Percentiles rank a stretch among this genome's conserved stretches.
These are phyloP conservation scores for Dovyalis caffra DNA, from an alignment of 345 rosid species.

Conservation along the genomic window DNA sequence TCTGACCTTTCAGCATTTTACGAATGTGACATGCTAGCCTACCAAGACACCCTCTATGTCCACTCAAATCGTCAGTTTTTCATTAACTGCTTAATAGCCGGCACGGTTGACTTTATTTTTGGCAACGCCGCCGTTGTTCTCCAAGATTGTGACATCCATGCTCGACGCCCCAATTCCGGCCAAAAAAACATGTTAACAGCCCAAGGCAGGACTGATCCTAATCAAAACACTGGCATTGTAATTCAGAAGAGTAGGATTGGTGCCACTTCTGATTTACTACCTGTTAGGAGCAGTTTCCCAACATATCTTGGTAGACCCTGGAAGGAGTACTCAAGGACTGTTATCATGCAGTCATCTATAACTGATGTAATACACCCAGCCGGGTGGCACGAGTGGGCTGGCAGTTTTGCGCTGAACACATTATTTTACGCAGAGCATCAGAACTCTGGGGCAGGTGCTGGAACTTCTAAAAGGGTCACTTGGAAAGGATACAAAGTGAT, in stretches of 20 bases:
- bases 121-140: conserved; percentile 63
- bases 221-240: conserved; percentile 92
- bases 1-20: conserved; percentile 77
- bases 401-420: conserved; percentile 61
- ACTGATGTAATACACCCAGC: conserved; percentile 58
- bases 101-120: conserved; percentile 87
- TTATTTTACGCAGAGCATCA: conserved; percentile 67
- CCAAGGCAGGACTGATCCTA: conserved; percentile 81
- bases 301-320: conserved; percentile 90
- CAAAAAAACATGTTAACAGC: conserved; percentile 98
- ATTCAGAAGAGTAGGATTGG: conserved; percentile 82
- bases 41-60: conserved; percentile 77
- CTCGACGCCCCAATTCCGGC: conserved; percentile 72
- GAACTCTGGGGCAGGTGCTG: conserved; percentile 75
- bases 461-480: conserved; percentile 57
- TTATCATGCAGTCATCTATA: conserved; percentile 70
- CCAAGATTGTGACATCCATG: conserved; percentile 87
- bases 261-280: conserved; percentile 59
- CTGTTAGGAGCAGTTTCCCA: conserved; percentile 54
- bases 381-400: conserved; percentile 87
- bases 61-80: conserved; percentile 73
- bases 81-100: conserved; percentile 57
- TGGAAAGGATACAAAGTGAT: conserved; percentile 77
- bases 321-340: conserved; percentile 88
- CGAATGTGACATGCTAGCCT: conserved; percentile 69